Evolutionary conservation across 129 eudicot genomes (phyloP).

Genomic region (Flaveria robusta): DNA sequence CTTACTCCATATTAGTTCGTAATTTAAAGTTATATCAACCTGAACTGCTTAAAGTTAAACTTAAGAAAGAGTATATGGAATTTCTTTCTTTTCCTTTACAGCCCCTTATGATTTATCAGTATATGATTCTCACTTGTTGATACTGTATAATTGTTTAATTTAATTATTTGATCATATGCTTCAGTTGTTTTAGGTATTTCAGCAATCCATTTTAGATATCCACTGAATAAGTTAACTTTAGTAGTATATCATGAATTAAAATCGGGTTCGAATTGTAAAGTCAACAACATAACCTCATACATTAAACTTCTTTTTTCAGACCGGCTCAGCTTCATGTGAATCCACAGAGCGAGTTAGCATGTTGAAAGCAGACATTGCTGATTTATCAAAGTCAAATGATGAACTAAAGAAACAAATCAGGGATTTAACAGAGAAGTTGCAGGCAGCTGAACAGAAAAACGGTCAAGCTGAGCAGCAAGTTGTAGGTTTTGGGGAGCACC

Average conservation of each 20-base stretch:
- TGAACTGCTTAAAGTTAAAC: conserved; percentile 14
- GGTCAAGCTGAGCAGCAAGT: conserved; percentile 60
- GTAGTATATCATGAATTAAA: background rate
- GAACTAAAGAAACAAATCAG: conserved; percentile 62
- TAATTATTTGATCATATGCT: conserved; percentile 2
- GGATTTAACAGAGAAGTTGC: conserved; percentile 58
- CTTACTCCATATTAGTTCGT: conserved; percentile 1
- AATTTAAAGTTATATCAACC: background rate
- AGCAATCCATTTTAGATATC: conserved; percentile 2
- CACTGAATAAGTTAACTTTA: background rate
- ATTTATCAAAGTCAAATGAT: conserved; percentile 48
- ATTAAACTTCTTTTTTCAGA: conserved; percentile 32
- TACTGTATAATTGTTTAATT: conserved; percentile 19
- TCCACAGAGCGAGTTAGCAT: conserved; percentile 47
- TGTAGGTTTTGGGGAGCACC: conserved; percentile 47
- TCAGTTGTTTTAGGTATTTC: conserved; percentile 1
- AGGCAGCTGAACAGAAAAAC: conserved; percentile 59
- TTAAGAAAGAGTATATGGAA: conserved; percentile 8
- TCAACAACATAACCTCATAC: conserved; percentile 1
- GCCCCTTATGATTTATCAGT: conserved; percentile 7
- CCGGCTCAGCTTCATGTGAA: conserved; percentile 52
- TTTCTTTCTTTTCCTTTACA: background rate
- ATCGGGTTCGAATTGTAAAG: background rate
- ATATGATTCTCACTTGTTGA: background rate
- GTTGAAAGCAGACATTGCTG: conserved; percentile 55